These are phyloP conservation scores for Silene noctiflora DNA, from an alignment of 179 eudicot species.

Conservation along the genomic window DNA sequence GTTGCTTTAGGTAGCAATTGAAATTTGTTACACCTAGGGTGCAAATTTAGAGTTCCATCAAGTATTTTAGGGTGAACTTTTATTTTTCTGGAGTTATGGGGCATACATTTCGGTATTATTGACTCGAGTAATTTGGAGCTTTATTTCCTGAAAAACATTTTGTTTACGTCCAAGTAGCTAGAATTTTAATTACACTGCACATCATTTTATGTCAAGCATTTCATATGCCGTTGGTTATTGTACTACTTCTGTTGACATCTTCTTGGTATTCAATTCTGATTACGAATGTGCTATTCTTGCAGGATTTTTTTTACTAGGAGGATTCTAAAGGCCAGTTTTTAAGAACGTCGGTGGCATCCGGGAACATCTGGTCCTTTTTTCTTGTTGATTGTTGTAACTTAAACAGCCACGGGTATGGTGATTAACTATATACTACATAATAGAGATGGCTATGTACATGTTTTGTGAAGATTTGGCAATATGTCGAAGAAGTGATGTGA, in stretches of 20 bases:
- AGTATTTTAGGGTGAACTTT: not conserved
- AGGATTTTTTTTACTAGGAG: not conserved
- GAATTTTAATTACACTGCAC: not conserved
- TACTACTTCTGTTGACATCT: not conserved
- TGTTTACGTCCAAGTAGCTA: not conserved
- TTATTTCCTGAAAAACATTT: not conserved
- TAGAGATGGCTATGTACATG: slow-evolving; percentile 1
- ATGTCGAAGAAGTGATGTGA: not conserved
- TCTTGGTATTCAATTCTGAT: not conserved
- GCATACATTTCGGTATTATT: too few species aligned
- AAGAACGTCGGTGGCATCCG: not conserved
- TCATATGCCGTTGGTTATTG: not conserved
- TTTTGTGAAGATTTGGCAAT: not conserved
- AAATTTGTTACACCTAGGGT: not conserved
- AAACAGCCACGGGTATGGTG: not conserved
- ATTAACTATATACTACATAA: not conserved
- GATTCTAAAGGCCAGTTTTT: not conserved
- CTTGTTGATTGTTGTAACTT: not conserved
- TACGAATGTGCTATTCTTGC: not conserved
- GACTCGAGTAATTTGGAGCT: not conserved
- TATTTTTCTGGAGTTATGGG: not conserved
- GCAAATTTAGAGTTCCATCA: not conserved
- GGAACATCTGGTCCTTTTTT: not conserved
- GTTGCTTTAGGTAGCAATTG: not conserved
- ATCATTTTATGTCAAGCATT: not conserved